Evolutionary conservation across 257 asterid species (phyloP).

Genomic region (Petrea volubilis): DNA sequence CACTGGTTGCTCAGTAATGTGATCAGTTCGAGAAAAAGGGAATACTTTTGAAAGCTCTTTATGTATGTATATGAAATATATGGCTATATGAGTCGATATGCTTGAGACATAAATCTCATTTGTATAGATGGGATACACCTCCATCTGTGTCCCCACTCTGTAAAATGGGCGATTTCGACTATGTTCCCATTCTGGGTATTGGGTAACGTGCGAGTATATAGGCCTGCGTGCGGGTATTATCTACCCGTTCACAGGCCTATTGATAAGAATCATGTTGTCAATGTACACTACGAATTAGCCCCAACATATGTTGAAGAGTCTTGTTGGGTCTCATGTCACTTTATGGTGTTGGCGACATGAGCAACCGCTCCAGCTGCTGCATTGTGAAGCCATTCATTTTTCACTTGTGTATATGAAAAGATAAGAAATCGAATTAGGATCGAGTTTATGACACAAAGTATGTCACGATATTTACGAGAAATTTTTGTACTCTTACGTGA

Average conservation of each 20-base stretch:
- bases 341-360: conserved; percentile 81
- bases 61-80: not conserved
- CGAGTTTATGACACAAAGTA: not conserved
- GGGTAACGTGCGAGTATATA: conserved; percentile 1
- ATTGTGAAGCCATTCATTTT: conserved; percentile 73
- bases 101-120: too few relatives aligned
- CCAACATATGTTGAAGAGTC: conserved; percentile 38
- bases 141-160: too few relatives aligned
- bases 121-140: too few relatives aligned
- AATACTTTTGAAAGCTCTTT: not conserved
- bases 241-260: too few relatives aligned
- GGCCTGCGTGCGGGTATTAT: not conserved
- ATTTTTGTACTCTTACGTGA: conserved; percentile 48
- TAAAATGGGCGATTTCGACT: too few relatives aligned
- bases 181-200: too few relatives aligned
- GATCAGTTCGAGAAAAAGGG: conserved; percentile 1
- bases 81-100: too few relatives aligned
- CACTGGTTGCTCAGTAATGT: conserved; percentile 71
- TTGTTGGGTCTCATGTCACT: conserved; percentile 51
- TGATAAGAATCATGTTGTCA: not conserved
- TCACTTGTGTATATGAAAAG: conserved; percentile 55
- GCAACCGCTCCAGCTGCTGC: conserved; percentile 87
- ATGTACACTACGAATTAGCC: conserved; percentile 28
- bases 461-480: not conserved
- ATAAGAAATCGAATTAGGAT: not conserved